These are phyloP conservation scores for Thielaviopsis punctulata DNA, from an alignment of 2,329 filamentous ascomycete genomes.

Conservation along the genomic window DNA sequence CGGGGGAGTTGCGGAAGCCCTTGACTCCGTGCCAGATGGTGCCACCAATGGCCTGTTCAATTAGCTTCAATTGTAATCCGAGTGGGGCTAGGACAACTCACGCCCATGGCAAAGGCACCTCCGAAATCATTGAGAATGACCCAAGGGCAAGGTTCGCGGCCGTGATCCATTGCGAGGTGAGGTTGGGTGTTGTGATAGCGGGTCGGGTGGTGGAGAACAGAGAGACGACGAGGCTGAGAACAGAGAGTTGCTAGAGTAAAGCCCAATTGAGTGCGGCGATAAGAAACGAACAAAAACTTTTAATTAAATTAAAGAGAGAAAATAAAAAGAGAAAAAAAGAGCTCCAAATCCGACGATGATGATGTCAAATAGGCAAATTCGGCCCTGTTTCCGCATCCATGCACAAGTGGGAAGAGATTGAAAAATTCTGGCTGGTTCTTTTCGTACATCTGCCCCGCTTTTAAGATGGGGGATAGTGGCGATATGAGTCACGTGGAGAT, in stretches of 20 bases:
- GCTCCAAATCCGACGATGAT: background rate
- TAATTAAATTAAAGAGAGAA: background rate
- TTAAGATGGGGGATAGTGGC: background rate
- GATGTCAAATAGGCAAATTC: background rate
- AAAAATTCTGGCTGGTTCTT: background rate
- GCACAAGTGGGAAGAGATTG: background rate
- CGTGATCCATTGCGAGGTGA: conserved; percentile 60
- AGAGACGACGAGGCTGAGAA: background rate
- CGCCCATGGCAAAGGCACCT: conserved; percentile 91
- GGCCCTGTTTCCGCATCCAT: background rate
- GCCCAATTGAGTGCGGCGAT: too few relatives aligned
- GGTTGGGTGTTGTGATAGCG: too few relatives aligned
- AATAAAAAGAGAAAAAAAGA: background rate
- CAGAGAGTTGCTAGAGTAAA: too few relatives aligned
- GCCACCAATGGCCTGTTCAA: conserved; percentile 48
- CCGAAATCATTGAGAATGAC: conserved; percentile 95
- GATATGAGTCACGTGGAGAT: background rate
- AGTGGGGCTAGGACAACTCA: conserved; percentile 28
- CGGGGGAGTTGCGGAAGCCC: conserved; percentile 75
- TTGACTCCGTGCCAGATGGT: conserved; percentile 96
- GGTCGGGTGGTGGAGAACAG: background rate
- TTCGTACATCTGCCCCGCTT: background rate
- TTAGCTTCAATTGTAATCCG: conserved; percentile 15
- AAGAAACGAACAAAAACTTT: background rate
- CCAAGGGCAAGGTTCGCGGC: conserved; percentile 90